Conservation (phyloP, 176 grass and related monocot species). For the Aegilops sharonensis region DNA sequence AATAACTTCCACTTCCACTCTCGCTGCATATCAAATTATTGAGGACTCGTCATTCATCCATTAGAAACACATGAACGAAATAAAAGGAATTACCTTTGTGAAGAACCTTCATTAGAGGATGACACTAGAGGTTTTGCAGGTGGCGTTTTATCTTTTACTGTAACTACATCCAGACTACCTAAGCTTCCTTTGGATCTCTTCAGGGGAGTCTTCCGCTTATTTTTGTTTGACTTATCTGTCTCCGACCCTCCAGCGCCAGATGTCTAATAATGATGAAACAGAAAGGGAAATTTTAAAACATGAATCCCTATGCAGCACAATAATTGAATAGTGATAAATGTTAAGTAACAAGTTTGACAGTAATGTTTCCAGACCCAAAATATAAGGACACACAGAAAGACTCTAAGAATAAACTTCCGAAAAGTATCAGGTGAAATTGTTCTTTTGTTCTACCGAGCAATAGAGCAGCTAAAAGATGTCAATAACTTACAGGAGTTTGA, state of each 20-base stretch:
- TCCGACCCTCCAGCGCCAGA: constrained; percentile 47
- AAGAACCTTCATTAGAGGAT: constrained; percentile 57
- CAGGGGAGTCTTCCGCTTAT: constrained; percentile 42
- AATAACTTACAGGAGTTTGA: constrained; percentile 61
- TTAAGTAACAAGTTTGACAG: constrained; percentile 15
- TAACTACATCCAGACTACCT: constrained; percentile 46
- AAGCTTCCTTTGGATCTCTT: constrained; percentile 65
- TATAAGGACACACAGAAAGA: constrained; percentile 6
- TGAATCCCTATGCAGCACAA: neutral
- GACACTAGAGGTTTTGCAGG: constrained; percentile 43
- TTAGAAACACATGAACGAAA: constrained; percentile 1
- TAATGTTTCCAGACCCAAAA: neutral
- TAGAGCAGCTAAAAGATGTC: constrained; percentile 10
- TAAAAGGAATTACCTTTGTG: constrained; percentile 49
- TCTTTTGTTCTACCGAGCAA: constrained; percentile 12
- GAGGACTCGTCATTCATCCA: neutral
- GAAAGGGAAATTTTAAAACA: neutral
- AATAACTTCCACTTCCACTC: constrained; percentile 57
- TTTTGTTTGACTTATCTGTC: constrained; percentile 52
- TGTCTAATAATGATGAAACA: constrained; percentile 37
- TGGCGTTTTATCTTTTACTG: constrained; percentile 41
- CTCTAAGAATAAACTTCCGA: neutral
- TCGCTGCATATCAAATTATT: constrained; percentile 43
- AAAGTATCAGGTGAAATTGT: neutral
- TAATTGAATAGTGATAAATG: constrained; percentile 7